Evolutionary conservation across 2,329 filamentous ascomycete genomes (phyloP).

Genomic region (Alternaria dauci): DNA sequence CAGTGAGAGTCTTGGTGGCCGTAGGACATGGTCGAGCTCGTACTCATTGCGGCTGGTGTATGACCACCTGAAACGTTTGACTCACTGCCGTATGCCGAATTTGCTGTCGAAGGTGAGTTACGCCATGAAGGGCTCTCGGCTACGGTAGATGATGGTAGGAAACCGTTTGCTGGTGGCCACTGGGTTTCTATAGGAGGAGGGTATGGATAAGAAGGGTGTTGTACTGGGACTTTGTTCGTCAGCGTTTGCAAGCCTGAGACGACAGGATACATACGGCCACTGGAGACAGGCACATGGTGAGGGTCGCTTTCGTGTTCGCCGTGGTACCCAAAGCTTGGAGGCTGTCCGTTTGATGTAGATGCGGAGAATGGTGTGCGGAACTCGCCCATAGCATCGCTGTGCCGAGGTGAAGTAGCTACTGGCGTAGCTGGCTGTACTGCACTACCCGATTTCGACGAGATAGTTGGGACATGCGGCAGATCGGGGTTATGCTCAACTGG

Average conservation of each 20-base stretch:
- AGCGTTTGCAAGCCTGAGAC: conserved; percentile 16
- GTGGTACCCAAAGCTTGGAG: conserved; percentile 36
- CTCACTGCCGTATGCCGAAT: conserved; percentile 48
- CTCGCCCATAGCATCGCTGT: conserved; percentile 45
- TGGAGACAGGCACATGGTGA: conserved; percentile 31
- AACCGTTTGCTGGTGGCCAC: conserved; percentile 43
- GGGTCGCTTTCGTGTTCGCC: conserved; percentile 40
- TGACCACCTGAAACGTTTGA: conserved; percentile 47
- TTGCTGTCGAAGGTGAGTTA: conserved; percentile 46
- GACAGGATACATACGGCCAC: conserved; percentile 36
- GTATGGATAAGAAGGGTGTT: conserved; percentile 45
- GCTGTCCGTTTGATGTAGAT: conserved; percentile 20
- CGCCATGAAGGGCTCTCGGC: conserved; percentile 49
- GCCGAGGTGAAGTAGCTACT: conserved; percentile 59
- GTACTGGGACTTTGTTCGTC: conserved; percentile 39
- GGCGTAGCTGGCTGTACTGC: conserved; percentile 56
- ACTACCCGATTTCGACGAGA: conserved; percentile 55
- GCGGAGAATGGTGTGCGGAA: conserved; percentile 40
- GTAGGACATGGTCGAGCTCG: conserved; percentile 49
- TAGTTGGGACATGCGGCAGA: conserved; percentile 56
- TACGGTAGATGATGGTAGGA: conserved; percentile 47
- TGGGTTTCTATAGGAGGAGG: conserved; percentile 49
- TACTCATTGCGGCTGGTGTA: conserved; percentile 47
- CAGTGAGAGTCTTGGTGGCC: conserved; percentile 45
- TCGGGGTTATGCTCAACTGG: conserved; percentile 79